Conservation (phyloP, 2,329 filamentous ascomycete genomes). For the Verticillium dahliae region DNA sequence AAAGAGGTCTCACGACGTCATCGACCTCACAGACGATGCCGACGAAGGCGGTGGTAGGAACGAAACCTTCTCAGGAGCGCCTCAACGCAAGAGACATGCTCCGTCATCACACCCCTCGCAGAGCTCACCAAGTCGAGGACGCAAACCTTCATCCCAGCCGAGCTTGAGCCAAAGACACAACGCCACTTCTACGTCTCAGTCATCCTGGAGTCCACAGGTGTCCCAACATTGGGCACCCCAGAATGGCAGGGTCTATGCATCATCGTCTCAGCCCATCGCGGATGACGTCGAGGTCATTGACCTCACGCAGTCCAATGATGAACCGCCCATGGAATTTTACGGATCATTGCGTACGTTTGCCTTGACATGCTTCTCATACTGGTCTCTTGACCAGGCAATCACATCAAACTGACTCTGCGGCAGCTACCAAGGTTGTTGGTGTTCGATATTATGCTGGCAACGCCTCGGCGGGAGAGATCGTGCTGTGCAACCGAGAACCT, state of each 20-base stretch:
- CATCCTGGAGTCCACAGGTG: not conserved
- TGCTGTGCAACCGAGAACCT: constrained; percentile 59
- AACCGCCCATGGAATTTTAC: constrained; percentile 36
- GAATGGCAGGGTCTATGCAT: constrained; percentile 19
- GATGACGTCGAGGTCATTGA: constrained; percentile 32
- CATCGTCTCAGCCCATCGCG: constrained; percentile 16
- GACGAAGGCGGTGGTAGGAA: not conserved
- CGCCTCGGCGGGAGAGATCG: constrained; percentile 56
- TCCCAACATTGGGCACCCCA: constrained; percentile 16
- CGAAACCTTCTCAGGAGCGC: no score
- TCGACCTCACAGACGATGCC: constrained; percentile 27
- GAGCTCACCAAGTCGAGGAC: not conserved
- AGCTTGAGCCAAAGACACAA: not conserved
- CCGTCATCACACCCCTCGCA: not conserved
- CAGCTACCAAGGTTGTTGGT: constrained; percentile 43
- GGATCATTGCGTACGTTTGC: constrained; percentile 32
- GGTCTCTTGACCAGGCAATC: not conserved
- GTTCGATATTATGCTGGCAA: constrained; percentile 56
- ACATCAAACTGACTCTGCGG: not conserved
- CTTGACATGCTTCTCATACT: not conserved
- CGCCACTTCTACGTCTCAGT: not conserved
- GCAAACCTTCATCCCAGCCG: not conserved
- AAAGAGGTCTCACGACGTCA: constrained; percentile 29
- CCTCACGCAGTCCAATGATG: constrained; percentile 36
- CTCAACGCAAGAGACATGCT: not conserved